These are phyloP conservation scores for Syzygium malaccense DNA, from an alignment of 441 rosid genomes.

Conservation along the genomic window DNA sequence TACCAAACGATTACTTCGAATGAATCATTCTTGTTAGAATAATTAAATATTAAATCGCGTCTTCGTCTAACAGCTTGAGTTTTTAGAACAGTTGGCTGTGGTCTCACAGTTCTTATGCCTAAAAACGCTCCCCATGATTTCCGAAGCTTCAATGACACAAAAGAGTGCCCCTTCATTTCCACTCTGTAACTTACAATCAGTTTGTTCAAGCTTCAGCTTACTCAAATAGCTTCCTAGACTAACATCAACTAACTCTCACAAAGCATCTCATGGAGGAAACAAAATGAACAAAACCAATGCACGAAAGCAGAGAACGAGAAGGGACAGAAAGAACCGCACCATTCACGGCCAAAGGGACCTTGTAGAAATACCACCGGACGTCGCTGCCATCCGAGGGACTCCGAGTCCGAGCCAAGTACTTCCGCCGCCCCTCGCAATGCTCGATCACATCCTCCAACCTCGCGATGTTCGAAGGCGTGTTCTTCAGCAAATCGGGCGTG, in stretches of 20 bases:
- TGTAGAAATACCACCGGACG: constrained; percentile 89
- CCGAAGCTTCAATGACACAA: not conserved
- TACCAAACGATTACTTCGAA: not conserved
- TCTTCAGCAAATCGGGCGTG: constrained; percentile 70
- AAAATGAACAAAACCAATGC: not conserved
- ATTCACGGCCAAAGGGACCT: constrained; percentile 65
- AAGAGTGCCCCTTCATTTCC: not conserved
- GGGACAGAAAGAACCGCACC: constrained; percentile 24
- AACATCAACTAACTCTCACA: not conserved
- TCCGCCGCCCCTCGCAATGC: constrained; percentile 63
- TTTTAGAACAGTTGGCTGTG: too few relatives aligned
- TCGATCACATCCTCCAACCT: constrained; percentile 84
- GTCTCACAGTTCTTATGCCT: not conserved
- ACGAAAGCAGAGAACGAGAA: not conserved
- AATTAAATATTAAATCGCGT: too few relatives aligned
- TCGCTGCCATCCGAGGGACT: constrained; percentile 94
- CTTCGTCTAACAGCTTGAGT: too few relatives aligned
- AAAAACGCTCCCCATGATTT: not conserved
- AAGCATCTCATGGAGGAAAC: not conserved
- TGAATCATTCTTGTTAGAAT: not conserved
- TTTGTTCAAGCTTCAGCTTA: not conserved
- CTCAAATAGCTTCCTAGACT: not conserved
- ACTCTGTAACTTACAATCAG: not conserved
- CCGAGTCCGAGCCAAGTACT: constrained; percentile 75
- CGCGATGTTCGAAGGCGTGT: constrained; percentile 88